phyloP scores from a whole-genome alignment of 2,329 filamentous ascomycete species.

The Zymoseptoria tritici region DNA sequence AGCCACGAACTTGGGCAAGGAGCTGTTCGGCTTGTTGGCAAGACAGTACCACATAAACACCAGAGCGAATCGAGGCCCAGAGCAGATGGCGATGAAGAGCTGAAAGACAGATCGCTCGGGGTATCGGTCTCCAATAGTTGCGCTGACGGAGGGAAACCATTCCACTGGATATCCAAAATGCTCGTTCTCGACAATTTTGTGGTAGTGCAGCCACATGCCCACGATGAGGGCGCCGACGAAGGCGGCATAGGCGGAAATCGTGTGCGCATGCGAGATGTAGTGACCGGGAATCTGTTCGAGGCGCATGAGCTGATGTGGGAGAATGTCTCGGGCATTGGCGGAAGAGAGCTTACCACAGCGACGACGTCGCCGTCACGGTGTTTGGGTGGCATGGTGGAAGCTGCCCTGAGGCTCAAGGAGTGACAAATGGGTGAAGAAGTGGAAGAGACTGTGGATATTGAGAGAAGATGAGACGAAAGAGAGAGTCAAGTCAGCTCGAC shows the following conservation, averaged over 20 bases:
- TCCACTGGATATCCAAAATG: constrained; percentile 52
- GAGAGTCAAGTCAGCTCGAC: not conserved
- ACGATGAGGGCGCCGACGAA: constrained; percentile 81
- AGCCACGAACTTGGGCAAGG: constrained; percentile 73
- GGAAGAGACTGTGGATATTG: not conserved
- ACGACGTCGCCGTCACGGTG: constrained; percentile 57
- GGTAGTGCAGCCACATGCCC: constrained; percentile 73
- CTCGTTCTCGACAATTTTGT: constrained; percentile 96
- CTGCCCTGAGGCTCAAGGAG: not conserved
- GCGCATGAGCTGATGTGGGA: not conserved
- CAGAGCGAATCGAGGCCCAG: constrained; percentile 85
- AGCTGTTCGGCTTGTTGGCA: constrained; percentile 62
- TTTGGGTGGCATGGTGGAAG: constrained; percentile 49
- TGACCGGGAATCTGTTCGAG: constrained; percentile 59
- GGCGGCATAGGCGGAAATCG: constrained; percentile 71
- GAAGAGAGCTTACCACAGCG: constrained; percentile 44
- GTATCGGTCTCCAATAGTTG: constrained; percentile 94
- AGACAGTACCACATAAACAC: constrained; percentile 89
- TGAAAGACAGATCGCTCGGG: constrained; percentile 96
- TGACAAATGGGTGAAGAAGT: constrained; percentile 2
- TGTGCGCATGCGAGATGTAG: constrained; percentile 89
- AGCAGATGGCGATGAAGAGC: constrained; percentile 94
- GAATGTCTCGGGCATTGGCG: not conserved
- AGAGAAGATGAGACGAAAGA: not conserved
- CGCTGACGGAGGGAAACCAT: constrained; percentile 39